Evolutionary conservation across 2,329 filamentous ascomycete genomes (phyloP).

Genomic region (Fusarium piperis): DNA sequence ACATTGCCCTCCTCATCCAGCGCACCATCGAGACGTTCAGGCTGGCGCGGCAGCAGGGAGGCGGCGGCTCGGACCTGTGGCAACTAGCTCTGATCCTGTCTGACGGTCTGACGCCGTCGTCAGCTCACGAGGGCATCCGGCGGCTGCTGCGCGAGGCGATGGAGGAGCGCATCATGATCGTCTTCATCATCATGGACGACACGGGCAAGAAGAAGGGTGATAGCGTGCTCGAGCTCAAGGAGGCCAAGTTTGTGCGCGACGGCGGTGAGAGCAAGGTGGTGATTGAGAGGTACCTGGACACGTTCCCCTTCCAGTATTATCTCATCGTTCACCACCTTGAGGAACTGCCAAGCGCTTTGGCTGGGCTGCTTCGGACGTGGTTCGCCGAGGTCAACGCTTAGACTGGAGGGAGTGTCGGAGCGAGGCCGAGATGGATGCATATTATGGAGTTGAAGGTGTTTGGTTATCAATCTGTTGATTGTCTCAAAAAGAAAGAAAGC

Average conservation of each 20-base stretch:
- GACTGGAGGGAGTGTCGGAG: slow-evolving; percentile 1
- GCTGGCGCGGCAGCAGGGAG: slow-evolving; percentile 72
- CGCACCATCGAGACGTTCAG: slow-evolving; percentile 85
- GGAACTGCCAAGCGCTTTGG: slow-evolving; percentile 89
- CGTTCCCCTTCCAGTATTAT: slow-evolving; percentile 97
- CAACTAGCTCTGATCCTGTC: slow-evolving; percentile 93
- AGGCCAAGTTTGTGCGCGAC: slow-evolving; percentile 82
- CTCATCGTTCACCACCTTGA: slow-evolving; percentile 91
- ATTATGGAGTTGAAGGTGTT: slow-evolving; percentile 19
- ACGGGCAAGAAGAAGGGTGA: slow-evolving; percentile 58
- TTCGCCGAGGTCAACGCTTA: slow-evolving; percentile 76
- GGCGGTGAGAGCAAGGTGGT: slow-evolving; percentile 73
- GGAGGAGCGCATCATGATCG: slow-evolving; percentile 96
- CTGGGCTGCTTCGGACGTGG: slow-evolving; percentile 92
- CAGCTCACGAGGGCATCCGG: slow-evolving; percentile 83
- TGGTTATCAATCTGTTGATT: not conserved
- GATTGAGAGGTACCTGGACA: slow-evolving; percentile 91
- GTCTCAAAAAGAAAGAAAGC: not conserved
- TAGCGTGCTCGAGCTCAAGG: slow-evolving; percentile 87
- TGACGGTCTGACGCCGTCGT: slow-evolving; percentile 87
- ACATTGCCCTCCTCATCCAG: slow-evolving; percentile 81
- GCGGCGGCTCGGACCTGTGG: slow-evolving; percentile 79
- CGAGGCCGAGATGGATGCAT: slow-evolving; percentile 4
- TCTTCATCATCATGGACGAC: slow-evolving; percentile 95
- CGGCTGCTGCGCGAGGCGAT: slow-evolving; percentile 86